Percentiles rank a stretch among this genome's conserved stretches.
Evolutionary conservation across 805 yeast species (phyloP).

Genomic region (Pichia cephalocereana): DNA sequence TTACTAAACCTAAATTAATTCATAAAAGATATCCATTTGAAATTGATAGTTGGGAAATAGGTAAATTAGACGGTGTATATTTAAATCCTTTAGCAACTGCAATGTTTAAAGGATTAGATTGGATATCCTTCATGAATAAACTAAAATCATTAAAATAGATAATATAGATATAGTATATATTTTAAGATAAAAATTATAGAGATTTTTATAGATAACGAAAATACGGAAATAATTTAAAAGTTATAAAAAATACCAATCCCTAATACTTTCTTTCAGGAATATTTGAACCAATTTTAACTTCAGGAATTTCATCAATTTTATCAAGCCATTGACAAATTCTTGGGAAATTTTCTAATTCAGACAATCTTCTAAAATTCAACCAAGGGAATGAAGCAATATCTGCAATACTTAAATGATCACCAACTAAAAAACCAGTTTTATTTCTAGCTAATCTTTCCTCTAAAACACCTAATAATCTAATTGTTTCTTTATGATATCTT

Average conservation of each 20-base stretch:
- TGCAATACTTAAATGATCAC: constrained; percentile 49
- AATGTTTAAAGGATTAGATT: constrained; percentile 28
- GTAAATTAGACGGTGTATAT: constrained; percentile 27
- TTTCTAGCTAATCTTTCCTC: constrained; percentile 42
- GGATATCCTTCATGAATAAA: constrained; percentile 18
- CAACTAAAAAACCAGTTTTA: constrained; percentile 47
- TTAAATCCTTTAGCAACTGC: constrained; percentile 30
- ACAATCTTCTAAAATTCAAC: constrained; percentile 22
- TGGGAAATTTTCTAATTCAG: constrained; percentile 29
- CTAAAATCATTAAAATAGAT: not conserved
- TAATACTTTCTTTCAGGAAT: constrained; percentile 13
- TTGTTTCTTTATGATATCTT: constrained; percentile 42
- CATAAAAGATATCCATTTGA: constrained; percentile 20
- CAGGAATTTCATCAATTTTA: constrained; percentile 25
- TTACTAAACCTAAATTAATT: constrained; percentile 26
- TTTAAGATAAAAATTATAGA: no score
- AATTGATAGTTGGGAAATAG: constrained; percentile 31
- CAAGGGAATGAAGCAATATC: constrained; percentile 46
- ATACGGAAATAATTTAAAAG: no score
- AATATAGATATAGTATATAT: no score
- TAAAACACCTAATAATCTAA: constrained; percentile 44
- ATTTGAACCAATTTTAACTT: constrained; percentile 23
- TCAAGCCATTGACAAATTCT: constrained; percentile 33
- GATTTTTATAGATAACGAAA: no score
- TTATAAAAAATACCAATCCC: no score